A percentile compares a stretch with the other conserved stretches of the same genome.
Evolutionary conservation across 1,139 yeast genomes (phyloP).

Genomic region (Yamadazyma jaroonii): DNA sequence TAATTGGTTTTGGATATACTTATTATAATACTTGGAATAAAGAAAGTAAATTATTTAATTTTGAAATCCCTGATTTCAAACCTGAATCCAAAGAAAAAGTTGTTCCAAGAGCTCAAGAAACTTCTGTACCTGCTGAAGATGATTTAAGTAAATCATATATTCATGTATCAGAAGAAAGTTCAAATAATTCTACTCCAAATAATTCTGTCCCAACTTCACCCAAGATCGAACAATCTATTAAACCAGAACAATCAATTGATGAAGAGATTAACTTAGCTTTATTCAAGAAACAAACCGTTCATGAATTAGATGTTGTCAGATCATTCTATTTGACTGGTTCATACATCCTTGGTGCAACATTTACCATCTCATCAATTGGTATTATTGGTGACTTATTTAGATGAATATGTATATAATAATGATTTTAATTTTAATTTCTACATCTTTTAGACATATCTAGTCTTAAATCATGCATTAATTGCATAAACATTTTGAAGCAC

Average conservation of each 20-base stretch:
- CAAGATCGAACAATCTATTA: slow-evolving; percentile 12
- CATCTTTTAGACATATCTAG: too few species aligned
- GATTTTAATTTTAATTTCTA: too few species aligned
- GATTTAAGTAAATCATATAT: slow-evolving; percentile 50
- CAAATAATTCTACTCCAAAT: slow-evolving; percentile 26
- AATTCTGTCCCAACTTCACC: slow-evolving; percentile 34
- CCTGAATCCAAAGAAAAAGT: neutral
- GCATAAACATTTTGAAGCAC: too few species aligned
- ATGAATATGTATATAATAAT: slow-evolving; percentile 5
- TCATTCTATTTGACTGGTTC: slow-evolving; percentile 34
- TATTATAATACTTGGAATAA: slow-evolving; percentile 17
- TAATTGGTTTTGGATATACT: slow-evolving; percentile 29
- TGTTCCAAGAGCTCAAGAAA: neutral
- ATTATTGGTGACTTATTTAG: slow-evolving; percentile 43
- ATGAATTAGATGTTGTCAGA: slow-evolving; percentile 29
- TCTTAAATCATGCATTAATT: too few species aligned
- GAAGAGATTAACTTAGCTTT: slow-evolving; percentile 42
- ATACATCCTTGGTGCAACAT: slow-evolving; percentile 40
- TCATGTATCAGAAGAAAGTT: slow-evolving; percentile 44
- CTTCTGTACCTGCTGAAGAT: slow-evolving; percentile 19
- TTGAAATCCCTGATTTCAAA: slow-evolving; percentile 6
- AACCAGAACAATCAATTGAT: slow-evolving; percentile 22
- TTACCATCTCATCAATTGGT: slow-evolving; percentile 45
- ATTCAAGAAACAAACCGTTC: slow-evolving; percentile 36
- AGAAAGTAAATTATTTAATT: slow-evolving; percentile 19